Percentiles rank a stretch among this genome's conserved stretches.
Conservation (phyloP, 148 eudicot species). For the Chenopodium formosanum region DNA sequence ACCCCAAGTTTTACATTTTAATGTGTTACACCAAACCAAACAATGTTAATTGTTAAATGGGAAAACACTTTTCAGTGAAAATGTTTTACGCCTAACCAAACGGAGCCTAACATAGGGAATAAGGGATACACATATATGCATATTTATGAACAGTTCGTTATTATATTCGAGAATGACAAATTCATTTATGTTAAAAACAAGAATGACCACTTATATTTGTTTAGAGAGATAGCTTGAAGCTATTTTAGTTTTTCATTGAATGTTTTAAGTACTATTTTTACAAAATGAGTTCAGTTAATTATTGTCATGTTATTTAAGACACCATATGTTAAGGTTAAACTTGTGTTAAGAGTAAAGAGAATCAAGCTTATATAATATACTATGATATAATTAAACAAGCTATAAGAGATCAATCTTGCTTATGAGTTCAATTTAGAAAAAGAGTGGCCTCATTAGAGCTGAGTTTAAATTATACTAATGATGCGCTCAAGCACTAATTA, state of each 20-base stretch:
- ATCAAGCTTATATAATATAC: not conserved
- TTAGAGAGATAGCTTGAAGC: not conserved
- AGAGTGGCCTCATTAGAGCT: too few species aligned
- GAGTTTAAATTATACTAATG: too few species aligned
- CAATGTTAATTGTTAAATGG: too few species aligned
- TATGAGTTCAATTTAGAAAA: too few species aligned
- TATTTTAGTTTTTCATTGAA: not conserved
- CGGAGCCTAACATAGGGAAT: not conserved
- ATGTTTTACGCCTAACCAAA: too few species aligned
- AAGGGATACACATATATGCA: not conserved
- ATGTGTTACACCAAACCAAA: too few species aligned
- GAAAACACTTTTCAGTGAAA: too few species aligned
- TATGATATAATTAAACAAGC: too few species aligned
- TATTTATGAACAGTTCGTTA: not conserved
- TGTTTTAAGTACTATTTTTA: not conserved
- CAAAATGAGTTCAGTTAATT: not conserved
- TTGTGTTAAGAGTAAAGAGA: not conserved
- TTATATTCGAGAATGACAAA: not conserved
- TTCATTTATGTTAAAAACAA: not conserved
- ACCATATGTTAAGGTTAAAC: not conserved
- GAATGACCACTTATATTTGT: not conserved
- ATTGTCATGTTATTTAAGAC: too few species aligned
- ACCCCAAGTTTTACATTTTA: too few species aligned
- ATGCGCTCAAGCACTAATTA: not conserved
- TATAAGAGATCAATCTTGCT: too few species aligned